Base-by-base conservation (phyloP, 2,329 filamentous ascomycete species). In the Aphanocladium album region DNA sequence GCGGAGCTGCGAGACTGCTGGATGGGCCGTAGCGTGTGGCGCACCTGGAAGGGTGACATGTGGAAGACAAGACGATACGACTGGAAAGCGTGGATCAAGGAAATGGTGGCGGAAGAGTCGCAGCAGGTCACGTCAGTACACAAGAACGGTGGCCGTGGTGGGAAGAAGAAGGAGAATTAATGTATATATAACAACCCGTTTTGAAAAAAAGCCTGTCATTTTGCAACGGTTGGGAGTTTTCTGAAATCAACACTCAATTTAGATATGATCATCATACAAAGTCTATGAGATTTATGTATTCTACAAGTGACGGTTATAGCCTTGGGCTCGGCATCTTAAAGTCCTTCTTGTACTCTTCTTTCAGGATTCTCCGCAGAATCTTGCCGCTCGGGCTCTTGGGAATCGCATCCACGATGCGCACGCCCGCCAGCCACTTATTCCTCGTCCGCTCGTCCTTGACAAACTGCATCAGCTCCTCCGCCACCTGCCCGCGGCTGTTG, bases 371-470 rank as follows among this genome's bases (percentile, higher is more conserved):
- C 60, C 85, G 76, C 66, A 89, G 71, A 58, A 89, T 86, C 80
- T 89, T 88, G 0, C 86, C 86, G 63, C 81, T 84, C 0, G 84
- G 80, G 67, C 80, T 86, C 77, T 88, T 88, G 1, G 86, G 86
- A 23, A 89, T 80, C 33, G 74, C 78, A 56, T 83, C 79, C 4
- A 84, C 73, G 65, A 86, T 85, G 64, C 80, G 78, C 3, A 86
- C 72, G 0, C 72, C 77, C 65, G 78, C 83, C 60, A 87, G 71
- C 73, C 79, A 81, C 72, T 87, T 87, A 64, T 85, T 81, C 54
- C 79, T 76, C 2, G 85, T 81, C 66, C 87, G 84, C 66, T 80
- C 82, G 37, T 80, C 76, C 64, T 79, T 76, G 8, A 88, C 81
- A 71, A 82, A 82, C 54, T 77, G 75, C 19, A 76, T 70, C 25